Conservation (phyloP, 345 rosid genomes). For the Aurinia saxatilis region DNA sequence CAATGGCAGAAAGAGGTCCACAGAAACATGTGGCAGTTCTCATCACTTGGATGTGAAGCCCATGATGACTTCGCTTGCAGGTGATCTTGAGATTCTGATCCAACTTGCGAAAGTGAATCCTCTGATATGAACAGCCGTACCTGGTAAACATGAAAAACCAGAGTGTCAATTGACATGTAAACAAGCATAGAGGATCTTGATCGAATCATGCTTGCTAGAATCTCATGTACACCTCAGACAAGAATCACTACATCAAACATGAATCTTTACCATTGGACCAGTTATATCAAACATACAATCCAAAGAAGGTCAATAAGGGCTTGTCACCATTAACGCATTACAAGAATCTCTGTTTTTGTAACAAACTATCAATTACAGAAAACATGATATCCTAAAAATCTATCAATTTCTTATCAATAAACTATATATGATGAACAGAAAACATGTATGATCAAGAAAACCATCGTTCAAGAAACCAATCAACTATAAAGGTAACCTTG, state of each 20-base stretch:
- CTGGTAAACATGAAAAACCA: conserved; percentile 39
- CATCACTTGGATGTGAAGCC: conserved; percentile 61
- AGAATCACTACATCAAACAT: too few relatives aligned
- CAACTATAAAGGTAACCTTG: conserved; percentile 26
- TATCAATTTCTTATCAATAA: too few relatives aligned
- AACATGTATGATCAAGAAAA: too few relatives aligned
- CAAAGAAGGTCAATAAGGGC: not conserved
- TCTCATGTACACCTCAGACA: too few relatives aligned
- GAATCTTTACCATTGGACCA: not conserved
- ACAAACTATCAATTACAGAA: too few relatives aligned
- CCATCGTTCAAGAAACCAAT: too few relatives aligned
- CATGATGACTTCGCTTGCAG: conserved; percentile 91
- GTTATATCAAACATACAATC: conserved; percentile 9
- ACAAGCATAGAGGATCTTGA: not conserved
- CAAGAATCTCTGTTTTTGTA: not conserved
- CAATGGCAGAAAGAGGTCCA: conserved; percentile 38
- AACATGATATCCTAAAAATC: too few relatives aligned
- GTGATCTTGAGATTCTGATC: conserved; percentile 76
- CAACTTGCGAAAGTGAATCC: conserved; percentile 82
- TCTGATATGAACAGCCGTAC: conserved; percentile 74
- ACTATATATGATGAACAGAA: too few relatives aligned
- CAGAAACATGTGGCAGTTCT: conserved; percentile 73
- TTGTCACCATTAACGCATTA: not conserved
- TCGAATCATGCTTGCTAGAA: not conserved
- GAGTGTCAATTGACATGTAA: too few relatives aligned